phyloP scores from a whole-genome alignment of 139 green algal species.

The Coelastrella sp. region DNA sequence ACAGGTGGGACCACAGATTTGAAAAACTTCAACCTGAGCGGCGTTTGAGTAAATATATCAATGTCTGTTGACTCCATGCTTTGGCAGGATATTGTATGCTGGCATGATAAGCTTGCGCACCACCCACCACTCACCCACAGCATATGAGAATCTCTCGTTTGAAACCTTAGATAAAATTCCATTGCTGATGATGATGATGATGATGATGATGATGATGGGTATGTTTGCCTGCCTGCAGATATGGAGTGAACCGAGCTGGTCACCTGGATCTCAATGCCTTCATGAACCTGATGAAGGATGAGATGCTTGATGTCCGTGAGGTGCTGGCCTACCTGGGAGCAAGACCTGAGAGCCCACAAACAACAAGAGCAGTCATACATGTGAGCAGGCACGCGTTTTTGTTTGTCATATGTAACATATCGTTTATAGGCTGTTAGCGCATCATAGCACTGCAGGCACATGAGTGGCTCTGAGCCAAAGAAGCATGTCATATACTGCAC shows the following conservation, averaged over 20 bases:
- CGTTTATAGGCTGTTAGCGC: too few relatives aligned
- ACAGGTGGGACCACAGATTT: not conserved
- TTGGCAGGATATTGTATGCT: too few relatives aligned
- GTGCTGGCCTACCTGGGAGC: conserved; percentile 41
- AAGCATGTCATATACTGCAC: too few relatives aligned
- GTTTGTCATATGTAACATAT: too few relatives aligned
- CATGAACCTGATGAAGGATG: conserved; percentile 50
- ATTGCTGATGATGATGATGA: conserved; percentile 20
- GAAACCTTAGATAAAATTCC: conserved; percentile 43
- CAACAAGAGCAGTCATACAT: conserved; percentile 10
- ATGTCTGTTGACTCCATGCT: not conserved
- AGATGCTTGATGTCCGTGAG: conserved; percentile 36
- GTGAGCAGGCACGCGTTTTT: not conserved
- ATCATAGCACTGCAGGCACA: too few relatives aligned
- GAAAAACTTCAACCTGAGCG: not conserved
- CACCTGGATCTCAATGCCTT: conserved; percentile 75
- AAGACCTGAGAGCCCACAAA: conserved; percentile 4
- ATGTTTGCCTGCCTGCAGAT: conserved; percentile 57
- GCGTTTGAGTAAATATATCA: not conserved
- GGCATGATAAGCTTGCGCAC: too few relatives aligned
- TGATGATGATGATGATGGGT: conserved; percentile 38
- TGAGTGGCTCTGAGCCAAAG: too few relatives aligned
- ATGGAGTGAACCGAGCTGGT: conserved; percentile 63
- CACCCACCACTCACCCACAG: too few relatives aligned
- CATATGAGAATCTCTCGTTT: conserved; percentile 41